Evolutionary conservation across 2,329 filamentous ascomycete species (phyloP).

Genomic region (Hymenoscyphus fraxineus): DNA sequence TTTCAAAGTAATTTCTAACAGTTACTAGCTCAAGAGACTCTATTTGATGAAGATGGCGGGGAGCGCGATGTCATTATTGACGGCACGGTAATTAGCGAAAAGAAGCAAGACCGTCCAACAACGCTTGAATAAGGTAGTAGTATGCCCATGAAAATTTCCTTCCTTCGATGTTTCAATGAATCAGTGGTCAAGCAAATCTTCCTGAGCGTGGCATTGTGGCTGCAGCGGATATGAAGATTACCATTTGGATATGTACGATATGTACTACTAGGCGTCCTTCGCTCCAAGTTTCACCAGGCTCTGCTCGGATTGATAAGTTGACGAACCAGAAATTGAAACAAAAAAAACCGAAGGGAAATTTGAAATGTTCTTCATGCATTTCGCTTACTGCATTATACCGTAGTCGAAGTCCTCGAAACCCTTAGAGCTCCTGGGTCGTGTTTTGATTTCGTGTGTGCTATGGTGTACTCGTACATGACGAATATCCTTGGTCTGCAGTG

Average conservation of each 20-base stretch:
- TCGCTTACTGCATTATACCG: not conserved
- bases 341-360: too few relatives aligned
- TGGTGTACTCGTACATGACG: not conserved
- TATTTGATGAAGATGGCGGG: constrained; percentile 47
- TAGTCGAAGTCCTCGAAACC: not conserved
- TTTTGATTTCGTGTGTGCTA: not conserved
- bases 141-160: not conserved
- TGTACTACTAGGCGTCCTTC: not conserved
- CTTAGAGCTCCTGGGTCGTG: not conserved
- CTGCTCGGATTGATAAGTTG: not conserved
- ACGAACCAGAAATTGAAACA: not conserved
- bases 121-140: not conserved
- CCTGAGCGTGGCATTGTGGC: not conserved
- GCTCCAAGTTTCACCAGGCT: not conserved
- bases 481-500: not conserved
- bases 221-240: not conserved
- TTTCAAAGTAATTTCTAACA: constrained; percentile 16
- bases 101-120: not conserved
- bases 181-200: not conserved
- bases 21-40: constrained; percentile 56
- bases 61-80: constrained; percentile 34
- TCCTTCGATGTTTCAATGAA: not conserved
- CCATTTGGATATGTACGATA: not conserved
- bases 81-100: not conserved
- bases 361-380: too few relatives aligned